phyloP scores from a whole-genome alignment of 768 basidiomycete species.

The Hericium erinaceus region DNA sequence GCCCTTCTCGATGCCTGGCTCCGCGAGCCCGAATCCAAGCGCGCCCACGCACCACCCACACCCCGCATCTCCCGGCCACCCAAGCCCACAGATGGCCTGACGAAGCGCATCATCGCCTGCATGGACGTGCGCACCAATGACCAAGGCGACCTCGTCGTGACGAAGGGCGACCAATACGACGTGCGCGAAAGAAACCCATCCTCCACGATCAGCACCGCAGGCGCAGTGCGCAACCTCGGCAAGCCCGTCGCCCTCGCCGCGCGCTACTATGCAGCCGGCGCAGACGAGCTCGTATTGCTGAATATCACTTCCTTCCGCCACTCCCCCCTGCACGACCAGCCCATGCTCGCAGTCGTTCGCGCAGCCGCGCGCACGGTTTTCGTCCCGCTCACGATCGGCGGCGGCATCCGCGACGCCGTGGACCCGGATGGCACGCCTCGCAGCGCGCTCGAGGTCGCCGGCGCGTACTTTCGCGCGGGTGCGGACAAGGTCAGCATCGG shows the following conservation, averaged over 20 bases:
- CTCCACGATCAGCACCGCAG: conserved; percentile 37
- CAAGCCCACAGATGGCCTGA: conserved; percentile 54
- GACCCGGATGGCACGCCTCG: conserved; percentile 91
- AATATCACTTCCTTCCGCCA: conserved; percentile 99
- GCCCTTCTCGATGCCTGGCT: conserved; percentile 77
- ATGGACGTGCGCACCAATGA: conserved; percentile 98
- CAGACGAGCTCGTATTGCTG: conserved; percentile 94
- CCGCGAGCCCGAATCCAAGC: conserved; percentile 36
- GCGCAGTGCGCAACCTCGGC: conserved; percentile 90
- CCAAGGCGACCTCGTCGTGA: conserved; percentile 92
- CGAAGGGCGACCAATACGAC: conserved; percentile 99
- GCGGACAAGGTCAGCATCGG: conserved; percentile 99
- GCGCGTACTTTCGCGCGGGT: conserved; percentile 92
- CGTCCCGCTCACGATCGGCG: conserved; percentile 97
- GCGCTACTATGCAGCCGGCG: conserved; percentile 79
- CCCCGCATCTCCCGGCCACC: conserved; percentile 28
- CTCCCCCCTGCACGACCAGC: conserved; percentile 91
- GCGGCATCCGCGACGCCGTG: conserved; percentile 91
- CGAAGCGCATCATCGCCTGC: conserved; percentile 93
- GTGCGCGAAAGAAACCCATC: conserved; percentile 67
- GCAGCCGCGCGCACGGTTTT: conserved; percentile 85
- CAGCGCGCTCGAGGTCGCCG: conserved; percentile 92
- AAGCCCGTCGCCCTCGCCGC: conserved; percentile 90
- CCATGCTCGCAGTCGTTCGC: conserved; percentile 94
- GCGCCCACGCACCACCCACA: conserved; percentile 26